Conservation (phyloP, 257 asterid genomes). For the Nicotiana tabacum region DNA sequence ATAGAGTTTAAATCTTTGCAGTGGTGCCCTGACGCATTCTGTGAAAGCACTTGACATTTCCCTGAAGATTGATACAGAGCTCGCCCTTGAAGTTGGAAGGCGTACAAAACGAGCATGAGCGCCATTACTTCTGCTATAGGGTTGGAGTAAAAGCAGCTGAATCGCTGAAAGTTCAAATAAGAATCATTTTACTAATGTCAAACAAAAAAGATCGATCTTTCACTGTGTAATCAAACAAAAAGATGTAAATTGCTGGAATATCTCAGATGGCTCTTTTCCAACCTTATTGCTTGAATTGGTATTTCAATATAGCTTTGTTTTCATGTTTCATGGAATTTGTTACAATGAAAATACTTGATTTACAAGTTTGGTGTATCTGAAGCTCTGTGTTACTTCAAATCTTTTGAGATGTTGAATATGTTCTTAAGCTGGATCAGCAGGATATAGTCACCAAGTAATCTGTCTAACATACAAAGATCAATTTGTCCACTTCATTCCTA, state of each 20-base stretch:
- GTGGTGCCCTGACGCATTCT: slow-evolving; percentile 92
- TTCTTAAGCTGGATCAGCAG: too few species aligned
- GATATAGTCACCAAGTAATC: too few species aligned
- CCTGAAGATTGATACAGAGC: slow-evolving; percentile 85
- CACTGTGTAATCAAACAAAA: background rate
- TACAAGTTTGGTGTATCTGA: too few species aligned
- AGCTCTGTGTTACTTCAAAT: too few species aligned
- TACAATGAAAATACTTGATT: background rate
- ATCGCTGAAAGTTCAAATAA: background rate
- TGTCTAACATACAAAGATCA: too few species aligned
- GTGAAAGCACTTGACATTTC: slow-evolving; percentile 97
- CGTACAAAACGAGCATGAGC: slow-evolving; percentile 91
- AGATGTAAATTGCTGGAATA: background rate
- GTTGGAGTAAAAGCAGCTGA: background rate
- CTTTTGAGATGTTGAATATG: too few species aligned
- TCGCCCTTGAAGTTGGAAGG: slow-evolving; percentile 85
- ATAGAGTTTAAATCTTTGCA: slow-evolving; percentile 29
- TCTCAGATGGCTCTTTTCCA: background rate
- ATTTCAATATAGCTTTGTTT: background rate
- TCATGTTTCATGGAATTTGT: background rate
- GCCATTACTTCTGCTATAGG: too few species aligned
- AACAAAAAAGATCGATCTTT: background rate
- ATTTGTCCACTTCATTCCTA: too few species aligned
- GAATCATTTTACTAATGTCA: background rate
- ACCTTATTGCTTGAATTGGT: background rate